Base-by-base conservation (phyloP, 768 basidiomycete species). In the Phylloporus rhodoxanthus region DNA sequence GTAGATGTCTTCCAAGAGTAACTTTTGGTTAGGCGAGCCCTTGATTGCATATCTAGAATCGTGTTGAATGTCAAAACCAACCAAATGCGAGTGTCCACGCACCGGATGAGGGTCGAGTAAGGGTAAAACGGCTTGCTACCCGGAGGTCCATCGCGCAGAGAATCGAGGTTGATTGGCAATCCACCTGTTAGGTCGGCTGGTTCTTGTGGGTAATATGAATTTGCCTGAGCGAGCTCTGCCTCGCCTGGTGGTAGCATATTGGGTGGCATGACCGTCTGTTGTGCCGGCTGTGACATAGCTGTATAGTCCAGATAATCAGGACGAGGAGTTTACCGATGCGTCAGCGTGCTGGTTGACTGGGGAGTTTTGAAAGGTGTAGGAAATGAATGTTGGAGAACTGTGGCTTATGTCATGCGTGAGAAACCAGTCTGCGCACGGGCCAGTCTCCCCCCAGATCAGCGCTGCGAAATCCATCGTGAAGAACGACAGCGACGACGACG, bases 121-220 rank as follows among this genome's bases (percentile, higher is more conserved):
- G 89, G 90, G 61, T 92, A 92, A 61, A 91, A 91, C 6, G 89
- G 89, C 66, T 92, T 92, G 65, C 82, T 88, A 41, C 90, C 89
- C 7, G 90, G 87, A 2, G 89, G 90, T 0, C 90, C 88, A 62
- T 92, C 89, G 46, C 89, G 77, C 48, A 91, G 74, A 3, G 89
- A 91, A 67, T 90, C 87, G 21, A 91, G 83, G 62, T 87, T 91
- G 61, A 91, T 87, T 44, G 88, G 88, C 28, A 90, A 75, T 20
- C 87, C 87, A 20, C 88, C 87, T 8, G 87, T 87, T 53, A 90
- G 76, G 72, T 91, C 87, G 61, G 76, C 83, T 54, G 84, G 82
- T 55, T 78, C 78, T 33, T 85, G 86, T 45, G 87, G 87, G 65
- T 88, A 88, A 45, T 80, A 83, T 50, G 77, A 80, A 52, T 73